A percentile compares a stretch with the other conserved stretches of the same genome.
Conservation (phyloP, 23 red algal species). For the Gracilaria gracilis region DNA sequence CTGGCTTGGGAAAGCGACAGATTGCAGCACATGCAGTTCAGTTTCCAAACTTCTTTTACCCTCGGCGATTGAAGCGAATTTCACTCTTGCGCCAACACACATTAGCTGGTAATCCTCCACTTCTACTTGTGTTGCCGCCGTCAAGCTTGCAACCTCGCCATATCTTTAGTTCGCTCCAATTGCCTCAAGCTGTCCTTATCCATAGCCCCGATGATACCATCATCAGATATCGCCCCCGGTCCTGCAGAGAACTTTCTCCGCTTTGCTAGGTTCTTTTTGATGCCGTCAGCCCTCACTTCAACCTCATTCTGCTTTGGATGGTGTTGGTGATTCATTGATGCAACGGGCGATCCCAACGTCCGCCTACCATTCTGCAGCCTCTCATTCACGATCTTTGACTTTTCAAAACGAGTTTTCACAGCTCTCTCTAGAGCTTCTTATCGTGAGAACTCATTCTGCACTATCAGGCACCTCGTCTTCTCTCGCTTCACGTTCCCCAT, state of each 20-base stretch:
- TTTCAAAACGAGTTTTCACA: slow-evolving; percentile 28
- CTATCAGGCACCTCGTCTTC: not conserved
- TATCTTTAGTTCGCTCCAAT: slow-evolving; percentile 31
- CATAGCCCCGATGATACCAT: not conserved
- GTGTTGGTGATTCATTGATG: slow-evolving; percentile 22
- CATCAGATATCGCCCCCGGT: not conserved
- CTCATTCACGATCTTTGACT: slow-evolving; percentile 43
- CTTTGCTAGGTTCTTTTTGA: not conserved
- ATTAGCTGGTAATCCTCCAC: slow-evolving; percentile 45
- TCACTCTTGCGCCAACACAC: slow-evolving; percentile 47
- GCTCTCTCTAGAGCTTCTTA: slow-evolving; percentile 24
- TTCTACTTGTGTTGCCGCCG: slow-evolving; percentile 47
- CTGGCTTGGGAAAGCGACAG: slow-evolving; percentile 3
- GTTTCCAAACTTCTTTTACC: slow-evolving; percentile 52
- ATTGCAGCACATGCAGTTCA: slow-evolving; percentile 53
- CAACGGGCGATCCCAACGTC: not conserved
- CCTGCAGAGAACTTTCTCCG: not conserved
- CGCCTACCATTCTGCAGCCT: slow-evolving; percentile 45
- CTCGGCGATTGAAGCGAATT: slow-evolving; percentile 18
- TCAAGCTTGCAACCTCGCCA: slow-evolving; percentile 46
- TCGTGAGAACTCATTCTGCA: slow-evolving; percentile 40
- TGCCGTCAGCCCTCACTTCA: not conserved
- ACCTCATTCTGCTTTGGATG: slow-evolving; percentile 10
- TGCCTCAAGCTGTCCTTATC: slow-evolving; percentile 9
- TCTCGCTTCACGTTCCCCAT: slow-evolving; percentile 6